Evolutionary conservation across 2,329 filamentous ascomycete genomes (phyloP), one percentile per base, ranked within the genome.

Genomic region (Aspergillus sp.): DNA sequence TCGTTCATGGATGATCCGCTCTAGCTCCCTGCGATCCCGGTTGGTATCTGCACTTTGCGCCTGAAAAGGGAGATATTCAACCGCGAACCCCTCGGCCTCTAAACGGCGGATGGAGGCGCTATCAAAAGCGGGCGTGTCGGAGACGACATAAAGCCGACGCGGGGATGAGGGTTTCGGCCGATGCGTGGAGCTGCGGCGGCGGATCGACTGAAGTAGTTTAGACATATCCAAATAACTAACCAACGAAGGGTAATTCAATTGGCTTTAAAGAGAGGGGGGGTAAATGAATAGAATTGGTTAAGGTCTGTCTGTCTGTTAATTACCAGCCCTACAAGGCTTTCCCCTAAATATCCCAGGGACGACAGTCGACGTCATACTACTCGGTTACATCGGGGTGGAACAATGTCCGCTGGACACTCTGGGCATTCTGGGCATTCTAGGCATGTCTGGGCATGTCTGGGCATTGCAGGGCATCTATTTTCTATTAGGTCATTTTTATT

Each of bases 81-180:
- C 79, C 6, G 78, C 69, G 67, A 87, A 87, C 3, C 84, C 85
- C 70, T 87, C 85, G 3, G 81, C 78, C 35, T 76, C 72, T 76
- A 84, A 86, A 47, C 82, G 79, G 39, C 78, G 73, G 43, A 82
- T 69, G 2, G 80, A 79, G 33, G 78, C 75, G 15, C 77, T 67
- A 66, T 87, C 83, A 63, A 86, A 86, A 33, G 68, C 56, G n/a
- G 60, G 58, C 2, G 68, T 64, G 52, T 71, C 64, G 15, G 71
- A 72, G 44, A 68, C 68, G 55, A 73, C 45, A 25, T 69, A 63
- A 17, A 78, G 68, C 23, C 65, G 65, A 27, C 68, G 66, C 0
- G 59, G 60, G 4, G 59, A 37, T 33, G 31, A 8, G 15, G 39
- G 44, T 1, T 60, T 54, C 12, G 66, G 62, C 45, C 51, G 35